Conservation (phyloP, 1,284 basidiomycete species). For the Pyrrhoderma lamaoense region DNA sequence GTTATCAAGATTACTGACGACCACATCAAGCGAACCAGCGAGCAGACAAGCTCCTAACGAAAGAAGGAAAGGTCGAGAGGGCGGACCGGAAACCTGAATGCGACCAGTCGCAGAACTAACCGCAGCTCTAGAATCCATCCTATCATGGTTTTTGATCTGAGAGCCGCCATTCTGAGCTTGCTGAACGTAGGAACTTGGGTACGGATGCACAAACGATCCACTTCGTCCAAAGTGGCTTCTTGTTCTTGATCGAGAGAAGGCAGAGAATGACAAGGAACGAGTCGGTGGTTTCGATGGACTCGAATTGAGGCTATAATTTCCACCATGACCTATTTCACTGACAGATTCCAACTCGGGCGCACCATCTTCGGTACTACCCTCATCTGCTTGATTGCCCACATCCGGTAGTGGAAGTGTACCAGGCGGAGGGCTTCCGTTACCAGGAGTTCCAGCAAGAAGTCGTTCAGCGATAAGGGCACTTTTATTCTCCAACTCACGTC, state of each 20-base stretch:
- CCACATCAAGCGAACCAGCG: slow-evolving; percentile 77
- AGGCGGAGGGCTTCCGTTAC: slow-evolving; percentile 14
- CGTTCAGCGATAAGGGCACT: slow-evolving; percentile 64
- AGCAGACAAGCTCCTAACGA: slow-evolving; percentile 70
- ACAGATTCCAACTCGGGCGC: slow-evolving; percentile 1
- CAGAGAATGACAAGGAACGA: slow-evolving; percentile 14
- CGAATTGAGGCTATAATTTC: neutral
- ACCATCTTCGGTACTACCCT: slow-evolving; percentile 3
- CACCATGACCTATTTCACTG: slow-evolving; percentile 12
- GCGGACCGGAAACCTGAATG: slow-evolving; percentile 20
- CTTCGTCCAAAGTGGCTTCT: slow-evolving; percentile 1
- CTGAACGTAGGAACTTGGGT: too few relatives aligned
- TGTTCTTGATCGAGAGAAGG: slow-evolving; percentile 12
- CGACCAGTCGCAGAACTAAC: slow-evolving; percentile 28
- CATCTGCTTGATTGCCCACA: neutral
- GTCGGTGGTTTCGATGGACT: slow-evolving; percentile 5
- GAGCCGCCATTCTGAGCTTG: too few relatives aligned
- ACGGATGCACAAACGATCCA: slow-evolving; percentile 9
- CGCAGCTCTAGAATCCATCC: too few relatives aligned
- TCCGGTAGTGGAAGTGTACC: neutral
- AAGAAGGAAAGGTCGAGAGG: slow-evolving; percentile 44
- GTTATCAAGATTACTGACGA: slow-evolving; percentile 26
- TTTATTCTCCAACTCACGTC: slow-evolving; percentile 58
- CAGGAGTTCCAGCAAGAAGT: slow-evolving; percentile 35
- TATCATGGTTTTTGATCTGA: too few relatives aligned